Evolutionary conservation across 768 basidiomycete species (phyloP), one percentile per base, ranked within the genome.

Genomic region (Dentipellis fragilis): DNA sequence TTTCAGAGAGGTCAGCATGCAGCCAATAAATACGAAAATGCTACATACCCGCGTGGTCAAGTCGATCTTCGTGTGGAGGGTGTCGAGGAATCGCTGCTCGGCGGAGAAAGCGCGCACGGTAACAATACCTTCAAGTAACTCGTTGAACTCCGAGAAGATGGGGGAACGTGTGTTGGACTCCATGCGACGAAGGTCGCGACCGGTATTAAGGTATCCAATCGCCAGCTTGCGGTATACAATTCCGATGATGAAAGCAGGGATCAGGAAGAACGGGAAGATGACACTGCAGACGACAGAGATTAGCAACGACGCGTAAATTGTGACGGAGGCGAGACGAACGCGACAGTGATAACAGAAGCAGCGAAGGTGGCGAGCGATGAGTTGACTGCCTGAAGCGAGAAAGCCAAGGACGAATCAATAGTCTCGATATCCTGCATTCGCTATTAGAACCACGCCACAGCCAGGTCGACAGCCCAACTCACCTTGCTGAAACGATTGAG

Each of bases 41-140:
- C 46, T 29, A 54, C 62, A 38, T 55, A 85, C 87, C 80, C 85
- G 81, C 10, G 81, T 91, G n/a, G 86, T 91, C 51, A 75, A 69
- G 58, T 92, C 87, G 34, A 93, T 78, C 66, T 89, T 90, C 1
- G 61, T 60, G 64, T 89, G 88, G 3, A 94, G 70, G 57, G 78
- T 78, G 54, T 87, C 78, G 61, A 93, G 71, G 75, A 97, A 95
- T 4, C 80, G 72, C 40, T 72, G 71, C 65, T 95, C 92, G 0
- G 83, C 86, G 0, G 87, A 85, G 71, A 95, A 97, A 0, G 93
- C 93, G 55, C 93, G 80, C 42, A 95, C 88, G 5, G 92, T 93
- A n/a, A 93, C 88, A 47, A 94, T 89, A 21, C 92, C 92, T 52
- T 93, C 88, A 17, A 95, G 68, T 10, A 93, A 69, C 64, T 92